Conservation (phyloP, 2,329 filamentous ascomycete species). For the Fusarium acutatum region DNA sequence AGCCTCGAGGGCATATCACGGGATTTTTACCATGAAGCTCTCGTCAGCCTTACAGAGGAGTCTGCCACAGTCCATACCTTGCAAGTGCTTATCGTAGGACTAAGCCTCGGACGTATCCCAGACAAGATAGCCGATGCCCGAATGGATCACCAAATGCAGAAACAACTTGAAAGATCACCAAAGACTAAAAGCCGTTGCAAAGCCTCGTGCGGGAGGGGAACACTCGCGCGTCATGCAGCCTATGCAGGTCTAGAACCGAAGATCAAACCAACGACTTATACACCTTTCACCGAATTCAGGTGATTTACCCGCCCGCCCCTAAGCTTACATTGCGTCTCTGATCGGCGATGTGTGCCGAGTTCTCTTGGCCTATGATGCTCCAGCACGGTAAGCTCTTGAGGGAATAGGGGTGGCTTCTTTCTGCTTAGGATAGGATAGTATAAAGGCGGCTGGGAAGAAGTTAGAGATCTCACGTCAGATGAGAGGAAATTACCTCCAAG, state of each 20-base stretch:
- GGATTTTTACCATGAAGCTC: constrained; percentile 28
- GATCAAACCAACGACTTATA: constrained; percentile 21
- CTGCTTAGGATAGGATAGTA: not conserved
- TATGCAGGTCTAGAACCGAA: constrained; percentile 15
- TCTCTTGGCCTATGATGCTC: constrained; percentile 13
- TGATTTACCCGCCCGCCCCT: not conserved
- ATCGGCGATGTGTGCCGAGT: constrained; percentile 23
- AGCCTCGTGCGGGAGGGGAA: not conserved
- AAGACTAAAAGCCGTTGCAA: not conserved
- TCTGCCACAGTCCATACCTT: constrained; percentile 13
- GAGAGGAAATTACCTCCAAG: constrained; percentile 2
- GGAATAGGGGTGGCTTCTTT: not conserved
- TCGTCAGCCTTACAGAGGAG: constrained; percentile 40
- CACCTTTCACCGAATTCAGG: constrained; percentile 3
- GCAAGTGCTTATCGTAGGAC: constrained; percentile 41
- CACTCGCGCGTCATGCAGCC: constrained; percentile 13
- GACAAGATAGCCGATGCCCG: not conserved
- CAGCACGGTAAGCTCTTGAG: constrained; percentile 4
- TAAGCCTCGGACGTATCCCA: not conserved
- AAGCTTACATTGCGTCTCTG: constrained; percentile 7
- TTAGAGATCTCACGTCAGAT: constrained; percentile 43
- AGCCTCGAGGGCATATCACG: constrained; percentile 5
- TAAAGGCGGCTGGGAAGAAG: constrained; percentile 1
- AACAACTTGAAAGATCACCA: constrained; percentile 1
- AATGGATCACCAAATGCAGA: not conserved